phyloP scores from a whole-genome alignment of 306 rosid genomes.

The Trichosanthes cucumerina region DNA sequence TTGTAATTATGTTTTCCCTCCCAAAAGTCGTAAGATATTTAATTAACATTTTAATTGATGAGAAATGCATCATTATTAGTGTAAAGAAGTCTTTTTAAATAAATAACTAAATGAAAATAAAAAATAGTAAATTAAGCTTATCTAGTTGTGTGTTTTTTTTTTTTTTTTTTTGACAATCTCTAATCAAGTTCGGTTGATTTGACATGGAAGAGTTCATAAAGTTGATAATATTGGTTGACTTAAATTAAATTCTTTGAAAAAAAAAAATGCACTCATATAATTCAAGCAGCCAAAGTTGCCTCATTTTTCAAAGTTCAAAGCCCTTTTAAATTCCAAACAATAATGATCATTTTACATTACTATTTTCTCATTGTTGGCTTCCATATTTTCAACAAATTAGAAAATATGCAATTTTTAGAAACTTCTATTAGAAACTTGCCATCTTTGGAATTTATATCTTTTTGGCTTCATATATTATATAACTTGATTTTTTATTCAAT shows the following conservation, averaged over 20 bases:
- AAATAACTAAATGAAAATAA: too few relatives aligned
- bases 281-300: neutral
- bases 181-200: neutral
- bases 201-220: neutral
- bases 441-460: neutral
- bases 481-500: neutral
- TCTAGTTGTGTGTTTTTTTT: neutral
- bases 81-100: too few relatives aligned
- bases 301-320: neutral
- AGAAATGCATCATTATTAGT: neutral
- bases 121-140: neutral
- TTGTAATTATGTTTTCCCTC: neutral
- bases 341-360: neutral
- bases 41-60: too few relatives aligned
- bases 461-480: neutral
- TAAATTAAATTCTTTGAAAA: neutral
- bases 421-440: neutral
- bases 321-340: neutral
- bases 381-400: slow-evolving; percentile 1
- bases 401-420: neutral
- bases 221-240: neutral
- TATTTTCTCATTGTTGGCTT: neutral
- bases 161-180: neutral
- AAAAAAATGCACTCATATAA: neutral
- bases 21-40: neutral